Evolutionary conservation across 331 rosid genomes (phyloP).

Genomic region (Prunus yedoensis): DNA sequence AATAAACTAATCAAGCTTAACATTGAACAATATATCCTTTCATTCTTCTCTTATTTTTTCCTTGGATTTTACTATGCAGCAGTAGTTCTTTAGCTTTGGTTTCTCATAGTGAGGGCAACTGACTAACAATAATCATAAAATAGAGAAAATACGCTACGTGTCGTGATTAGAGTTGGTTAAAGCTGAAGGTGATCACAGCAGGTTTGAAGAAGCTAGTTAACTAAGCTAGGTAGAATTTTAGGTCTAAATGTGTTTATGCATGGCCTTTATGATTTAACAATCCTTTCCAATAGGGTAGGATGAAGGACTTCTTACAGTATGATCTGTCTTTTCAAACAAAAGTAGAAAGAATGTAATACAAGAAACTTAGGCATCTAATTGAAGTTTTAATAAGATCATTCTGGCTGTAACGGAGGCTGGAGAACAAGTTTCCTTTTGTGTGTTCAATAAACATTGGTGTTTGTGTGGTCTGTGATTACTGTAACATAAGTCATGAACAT

Average conservation of each 20-base stretch:
- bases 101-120: neutral
- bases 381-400: neutral
- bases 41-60: neutral
- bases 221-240: neutral
- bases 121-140: neutral
- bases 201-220: neutral
- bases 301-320: neutral
- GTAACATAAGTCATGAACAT: neutral
- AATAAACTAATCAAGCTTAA: neutral
- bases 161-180: neutral
- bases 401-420: neutral
- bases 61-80: neutral
- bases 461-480: neutral
- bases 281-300: neutral
- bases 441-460: neutral
- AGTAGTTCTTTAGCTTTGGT: neutral
- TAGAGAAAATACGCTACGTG: neutral
- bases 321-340: neutral
- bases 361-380: neutral
- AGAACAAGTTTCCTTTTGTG: neutral
- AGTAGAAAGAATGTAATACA: neutral
- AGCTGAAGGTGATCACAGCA: neutral
- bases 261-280: neutral
- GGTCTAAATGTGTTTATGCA: neutral
- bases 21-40: neutral